Percentiles rank a stretch among this genome's conserved stretches.
Evolutionary conservation across 2,329 filamentous ascomycete genomes (phyloP).

Genomic region (Trichoderma sp.): DNA sequence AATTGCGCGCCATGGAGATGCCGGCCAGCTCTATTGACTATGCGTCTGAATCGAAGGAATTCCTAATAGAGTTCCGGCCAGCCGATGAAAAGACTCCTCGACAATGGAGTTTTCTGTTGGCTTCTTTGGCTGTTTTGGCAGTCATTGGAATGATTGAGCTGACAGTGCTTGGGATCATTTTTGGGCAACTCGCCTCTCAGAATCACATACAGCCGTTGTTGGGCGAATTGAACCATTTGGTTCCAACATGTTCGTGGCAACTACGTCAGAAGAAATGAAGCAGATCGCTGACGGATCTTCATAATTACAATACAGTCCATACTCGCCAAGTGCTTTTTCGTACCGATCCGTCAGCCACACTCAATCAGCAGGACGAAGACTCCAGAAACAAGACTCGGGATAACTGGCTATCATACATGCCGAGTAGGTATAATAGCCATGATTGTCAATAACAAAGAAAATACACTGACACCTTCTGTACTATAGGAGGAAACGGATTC

Average conservation of each 20-base stretch:
- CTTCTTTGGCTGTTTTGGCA: neutral
- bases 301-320: neutral
- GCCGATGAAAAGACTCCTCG: neutral
- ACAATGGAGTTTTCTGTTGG: neutral
- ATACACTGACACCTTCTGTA: neutral
- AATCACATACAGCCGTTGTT: neutral
- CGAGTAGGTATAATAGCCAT: too few species aligned
- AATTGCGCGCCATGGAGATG: neutral
- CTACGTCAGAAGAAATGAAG: too few species aligned
- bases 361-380: neutral
- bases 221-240: constrained; percentile 12
- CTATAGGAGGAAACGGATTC: constrained; percentile 6
- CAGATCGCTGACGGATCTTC: neutral
- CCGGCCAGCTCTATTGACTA: neutral
- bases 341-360: neutral
- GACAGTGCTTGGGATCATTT: neutral
- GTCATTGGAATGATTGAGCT: constrained; percentile 4
- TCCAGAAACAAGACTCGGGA: neutral
- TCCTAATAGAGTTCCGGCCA: neutral
- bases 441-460: neutral
- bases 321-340: constrained; percentile 2
- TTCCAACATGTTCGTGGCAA: constrained; percentile 3
- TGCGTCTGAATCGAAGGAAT: neutral
- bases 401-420: constrained; percentile 13
- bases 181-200: neutral